Base-by-base conservation (phyloP, 371 early-diverging fungal species). In the Rhizopus sp. region DNA sequence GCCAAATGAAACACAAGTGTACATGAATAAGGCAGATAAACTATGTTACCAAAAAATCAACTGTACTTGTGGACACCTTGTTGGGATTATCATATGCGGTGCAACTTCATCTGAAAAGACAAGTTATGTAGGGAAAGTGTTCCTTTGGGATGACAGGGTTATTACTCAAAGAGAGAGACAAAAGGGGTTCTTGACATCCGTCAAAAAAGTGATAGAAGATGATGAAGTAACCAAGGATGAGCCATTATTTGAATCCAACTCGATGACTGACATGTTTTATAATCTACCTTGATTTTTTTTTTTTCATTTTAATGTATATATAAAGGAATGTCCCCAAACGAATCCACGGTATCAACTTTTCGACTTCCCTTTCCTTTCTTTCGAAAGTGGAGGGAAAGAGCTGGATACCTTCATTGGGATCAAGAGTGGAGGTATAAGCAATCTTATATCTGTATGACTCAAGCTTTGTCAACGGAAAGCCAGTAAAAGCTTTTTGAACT, bases 371-470 rank as follows among this genome's bases (percentile, higher is more conserved):
- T 23, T 23, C 23, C 23, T 23, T 23, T 23, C 23, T 23, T 23
- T 23, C 23, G 23, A 23, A 1, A 53, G n/a, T n/a, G n/a, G 50
- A 58, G 50, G 33, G 13, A 40, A 34, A 8, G 54, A 53, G 32
- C 39, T 15, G 53, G 45, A 41, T 40, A 29, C 51, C 33, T 53
- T 42, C 50, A 62, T 42, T 53, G 53, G 73, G 73, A 73, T 50
- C 73, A 50, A 37, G 45, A 55, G 44, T 70, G 73, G 73, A 73
- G 73, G 73, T 73, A 73, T 64, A 73, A 29, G 61, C 48, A 50
- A 57, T 73, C 73, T 73, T 52, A 70, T 73, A 66, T 70, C 73
- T 70, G 70, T 60, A 73, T 73, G 73, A 73, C 73, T 73, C 73
- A 73, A 63, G 73, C 73, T 73, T 68, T 73, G 68, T 73, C 73